Base-by-base conservation (phyloP, 768 basidiomycete species). In the Chiua virens region DNA sequence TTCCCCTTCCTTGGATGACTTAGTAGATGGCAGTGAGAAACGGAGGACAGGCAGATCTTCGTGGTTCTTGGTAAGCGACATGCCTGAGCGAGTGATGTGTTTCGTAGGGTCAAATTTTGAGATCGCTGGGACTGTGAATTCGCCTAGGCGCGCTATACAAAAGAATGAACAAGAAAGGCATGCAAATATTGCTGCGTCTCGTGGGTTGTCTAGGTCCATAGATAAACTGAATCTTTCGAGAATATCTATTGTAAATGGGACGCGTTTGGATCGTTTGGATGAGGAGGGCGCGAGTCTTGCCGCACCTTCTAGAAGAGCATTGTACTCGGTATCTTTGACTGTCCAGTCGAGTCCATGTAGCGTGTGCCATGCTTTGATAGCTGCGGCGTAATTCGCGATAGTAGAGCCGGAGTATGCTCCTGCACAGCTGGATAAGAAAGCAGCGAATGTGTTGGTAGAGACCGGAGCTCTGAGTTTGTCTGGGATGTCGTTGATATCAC, bases 361-460 rank as follows among this genome's bases (percentile, higher is more conserved):
- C 0, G 72, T 61, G 54, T 81, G 78, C 79, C 78, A 81, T 1
- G 78, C 76, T 1, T 68, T 53, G 0, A 81, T 37, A 0, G 71
- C 75, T 4, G 57, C 55, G 0, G 77, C 22, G 43, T 76, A 77
- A 59, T 77, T 78, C 0, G 47, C 35, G 0, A 79, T 56, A 1
- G 74, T 65, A 14, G 50, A 53, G 0, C 63, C 65, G 0, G 75
- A 51, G 45, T 73, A 74, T 0, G 67, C 27, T 0, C 74, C 74
- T 1, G 69, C 70, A 1, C 65, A 47, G 1, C n/a, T 56, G 0
- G 73, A 37, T 0, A 75, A 51, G 36, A 73, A 78, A 0, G 64
- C 39, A 0, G 50, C 47, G 0, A 80, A 27, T 0, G 78, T 39
- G 1, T 38, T 27, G 1, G 53, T 42, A 2, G 34, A 45, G 0